phyloP scores from a whole-genome alignment of 371 early-diverging fungal species.

The Fennellomyces sp. region DNA sequence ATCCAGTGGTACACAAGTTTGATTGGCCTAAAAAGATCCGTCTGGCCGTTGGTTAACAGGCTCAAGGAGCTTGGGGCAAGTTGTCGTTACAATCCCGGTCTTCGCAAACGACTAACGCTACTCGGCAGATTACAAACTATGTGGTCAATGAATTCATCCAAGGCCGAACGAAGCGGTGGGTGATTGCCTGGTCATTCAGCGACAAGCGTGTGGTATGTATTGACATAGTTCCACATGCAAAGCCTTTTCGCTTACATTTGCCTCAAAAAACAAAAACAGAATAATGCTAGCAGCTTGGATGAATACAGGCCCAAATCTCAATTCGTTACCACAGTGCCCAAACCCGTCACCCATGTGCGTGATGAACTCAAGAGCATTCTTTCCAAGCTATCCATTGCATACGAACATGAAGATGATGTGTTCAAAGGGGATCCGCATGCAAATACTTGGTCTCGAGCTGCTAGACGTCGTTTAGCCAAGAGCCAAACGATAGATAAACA shows the following conservation, averaged over 20 bases:
- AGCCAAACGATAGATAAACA: slow-evolving; percentile 20
- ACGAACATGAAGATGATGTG: slow-evolving; percentile 6
- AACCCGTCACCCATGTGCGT: slow-evolving; percentile 6
- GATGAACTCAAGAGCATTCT: slow-evolving; percentile 22
- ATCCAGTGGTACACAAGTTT: slow-evolving; percentile 71
- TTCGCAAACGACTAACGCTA: too few species aligned
- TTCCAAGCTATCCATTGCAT: slow-evolving; percentile 31
- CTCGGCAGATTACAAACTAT: slow-evolving; percentile 39
- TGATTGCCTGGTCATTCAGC: slow-evolving; percentile 67
- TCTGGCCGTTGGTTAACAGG: slow-evolving; percentile 35
- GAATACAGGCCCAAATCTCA: slow-evolving; percentile 34
- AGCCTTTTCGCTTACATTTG: not conserved
- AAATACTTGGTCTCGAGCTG: slow-evolving; percentile 59
- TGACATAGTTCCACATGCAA: not conserved
- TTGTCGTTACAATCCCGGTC: too few species aligned
- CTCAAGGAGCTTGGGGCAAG: slow-evolving; percentile 24
- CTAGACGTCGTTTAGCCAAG: slow-evolving; percentile 34
- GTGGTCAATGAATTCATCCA: slow-evolving; percentile 58
- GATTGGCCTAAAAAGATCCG: slow-evolving; percentile 59
- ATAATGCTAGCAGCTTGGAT: slow-evolving; percentile 18
- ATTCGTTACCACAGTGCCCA: slow-evolving; percentile 21
- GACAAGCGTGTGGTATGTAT: slow-evolving; percentile 25
- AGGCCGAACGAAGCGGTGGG: slow-evolving; percentile 67
- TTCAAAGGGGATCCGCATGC: slow-evolving; percentile 18
- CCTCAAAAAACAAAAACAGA: slow-evolving; percentile 3